Percentiles rank a stretch among this genome's conserved stretches.
These are phyloP conservation scores for Neonectria magnoliae DNA, from an alignment of 2,329 filamentous ascomycete species.

Conservation along the genomic window DNA sequence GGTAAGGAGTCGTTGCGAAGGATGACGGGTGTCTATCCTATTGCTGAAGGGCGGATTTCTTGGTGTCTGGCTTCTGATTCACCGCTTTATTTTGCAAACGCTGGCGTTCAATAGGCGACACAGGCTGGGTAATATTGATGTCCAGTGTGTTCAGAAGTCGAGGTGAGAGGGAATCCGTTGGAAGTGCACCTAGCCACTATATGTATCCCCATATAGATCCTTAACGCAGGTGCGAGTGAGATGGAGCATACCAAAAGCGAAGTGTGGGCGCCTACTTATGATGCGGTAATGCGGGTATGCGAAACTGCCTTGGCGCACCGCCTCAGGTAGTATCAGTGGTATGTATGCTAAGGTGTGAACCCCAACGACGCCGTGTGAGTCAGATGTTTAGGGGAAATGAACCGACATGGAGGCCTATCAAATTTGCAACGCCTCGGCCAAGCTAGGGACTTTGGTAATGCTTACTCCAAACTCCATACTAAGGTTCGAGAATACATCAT, in stretches of 20 bases:
- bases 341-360: too few species aligned
- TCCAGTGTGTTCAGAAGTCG: not conserved
- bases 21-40: not conserved
- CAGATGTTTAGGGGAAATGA: conserved; percentile 22
- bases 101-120: not conserved
- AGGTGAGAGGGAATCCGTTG: not conserved
- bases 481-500: too few species aligned
- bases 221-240: not conserved
- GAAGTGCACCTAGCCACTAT: not conserved
- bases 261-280: not conserved
- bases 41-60: not conserved
- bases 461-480: too few species aligned
- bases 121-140: not conserved
- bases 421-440: not conserved
- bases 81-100: not conserved
- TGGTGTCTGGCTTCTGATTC: not conserved
- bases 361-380: conserved; percentile 31
- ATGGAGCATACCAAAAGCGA: not conserved
- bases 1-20: not conserved
- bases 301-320: conserved; percentile 43
- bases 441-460: not conserved
- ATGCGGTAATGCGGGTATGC: conserved; percentile 10
- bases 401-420: not conserved
- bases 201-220: not conserved
- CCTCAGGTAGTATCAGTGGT: conserved; percentile 28